phyloP scores from a whole-genome alignment of 2,329 filamentous ascomycete genomes.

The Cladosporium colombiae region DNA sequence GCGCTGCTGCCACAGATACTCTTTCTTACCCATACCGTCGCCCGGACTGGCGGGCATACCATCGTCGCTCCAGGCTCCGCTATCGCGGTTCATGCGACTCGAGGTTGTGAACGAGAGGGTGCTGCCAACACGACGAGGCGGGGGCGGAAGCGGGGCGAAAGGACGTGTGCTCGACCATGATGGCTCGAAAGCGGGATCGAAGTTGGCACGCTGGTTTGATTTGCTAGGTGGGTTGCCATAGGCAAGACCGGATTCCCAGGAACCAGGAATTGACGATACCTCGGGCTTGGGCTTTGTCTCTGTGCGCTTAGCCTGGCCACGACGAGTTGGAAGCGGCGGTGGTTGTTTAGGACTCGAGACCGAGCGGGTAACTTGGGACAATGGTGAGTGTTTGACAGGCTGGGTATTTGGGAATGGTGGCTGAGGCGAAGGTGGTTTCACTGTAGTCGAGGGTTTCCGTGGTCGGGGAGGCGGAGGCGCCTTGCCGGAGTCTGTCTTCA shows the following conservation, averaged over 20 bases:
- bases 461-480: constrained; percentile 35
- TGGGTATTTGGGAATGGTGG: constrained; percentile 15
- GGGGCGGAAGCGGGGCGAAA: constrained; percentile 22
- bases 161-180: constrained; percentile 18
- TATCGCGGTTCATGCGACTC: constrained; percentile 30
- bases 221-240: neutral
- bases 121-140: constrained; percentile 7
- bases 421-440: constrained; percentile 23
- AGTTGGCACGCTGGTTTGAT: neutral
- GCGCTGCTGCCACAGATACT: constrained; percentile 70
- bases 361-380: constrained; percentile 38
- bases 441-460: constrained; percentile 38
- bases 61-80: constrained; percentile 30
- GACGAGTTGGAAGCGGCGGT: constrained; percentile 38
- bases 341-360: constrained; percentile 26
- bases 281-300: constrained; percentile 41
- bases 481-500: constrained; percentile 23
- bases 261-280: constrained; percentile 34
- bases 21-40: constrained; percentile 61
- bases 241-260: constrained; percentile 25
- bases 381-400: constrained; percentile 30
- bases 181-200: constrained; percentile 16
- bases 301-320: constrained; percentile 41
- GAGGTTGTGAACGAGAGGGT: constrained; percentile 17
- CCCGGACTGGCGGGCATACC: constrained; percentile 32